Percentiles rank a stretch among this genome's conserved stretches.
Conservation (phyloP, 2,329 filamentous ascomycete species). For the Cladophialophora immunda region DNA sequence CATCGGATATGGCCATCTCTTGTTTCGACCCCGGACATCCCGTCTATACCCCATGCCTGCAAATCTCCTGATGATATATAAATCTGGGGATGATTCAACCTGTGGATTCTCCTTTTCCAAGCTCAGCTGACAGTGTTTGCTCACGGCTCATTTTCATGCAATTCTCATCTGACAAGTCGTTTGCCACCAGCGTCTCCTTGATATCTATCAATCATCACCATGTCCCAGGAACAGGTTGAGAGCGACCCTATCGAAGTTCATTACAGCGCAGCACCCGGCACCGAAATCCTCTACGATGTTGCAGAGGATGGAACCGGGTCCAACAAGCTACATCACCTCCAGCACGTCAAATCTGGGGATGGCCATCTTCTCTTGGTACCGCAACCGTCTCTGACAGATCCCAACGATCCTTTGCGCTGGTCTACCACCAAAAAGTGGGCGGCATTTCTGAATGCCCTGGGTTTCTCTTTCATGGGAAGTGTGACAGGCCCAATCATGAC, state of each 20-base stretch:
- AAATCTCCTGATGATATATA: too few species aligned
- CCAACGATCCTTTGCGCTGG: slow-evolving; percentile 65
- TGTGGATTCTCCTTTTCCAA: too few species aligned
- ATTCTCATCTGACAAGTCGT: too few species aligned
- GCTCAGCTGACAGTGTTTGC: too few species aligned
- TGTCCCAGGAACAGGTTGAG: too few species aligned
- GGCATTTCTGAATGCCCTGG: slow-evolving; percentile 9
- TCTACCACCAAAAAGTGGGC: slow-evolving; percentile 14
- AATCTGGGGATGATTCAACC: too few species aligned
- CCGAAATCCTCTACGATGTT: slow-evolving; percentile 14
- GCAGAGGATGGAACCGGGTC: background rate
- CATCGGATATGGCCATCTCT: too few species aligned
- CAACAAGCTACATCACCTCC: background rate
- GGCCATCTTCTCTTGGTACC: slow-evolving; percentile 19
- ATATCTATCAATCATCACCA: too few species aligned
- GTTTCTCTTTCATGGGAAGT: slow-evolving; percentile 7
- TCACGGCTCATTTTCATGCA: too few species aligned
- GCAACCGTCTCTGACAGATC: slow-evolving; percentile 46
- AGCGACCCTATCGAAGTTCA: background rate
- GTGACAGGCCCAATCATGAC: slow-evolving; percentile 16
- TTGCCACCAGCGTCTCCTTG: too few species aligned
- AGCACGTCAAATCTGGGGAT: slow-evolving; percentile 17
- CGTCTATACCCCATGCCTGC: too few species aligned
- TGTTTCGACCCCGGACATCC: too few species aligned
- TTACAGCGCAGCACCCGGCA: slow-evolving; percentile 11